These are phyloP conservation scores for Telfairia occidentalis DNA, from an alignment of 331 rosid species.

Conservation along the genomic window DNA sequence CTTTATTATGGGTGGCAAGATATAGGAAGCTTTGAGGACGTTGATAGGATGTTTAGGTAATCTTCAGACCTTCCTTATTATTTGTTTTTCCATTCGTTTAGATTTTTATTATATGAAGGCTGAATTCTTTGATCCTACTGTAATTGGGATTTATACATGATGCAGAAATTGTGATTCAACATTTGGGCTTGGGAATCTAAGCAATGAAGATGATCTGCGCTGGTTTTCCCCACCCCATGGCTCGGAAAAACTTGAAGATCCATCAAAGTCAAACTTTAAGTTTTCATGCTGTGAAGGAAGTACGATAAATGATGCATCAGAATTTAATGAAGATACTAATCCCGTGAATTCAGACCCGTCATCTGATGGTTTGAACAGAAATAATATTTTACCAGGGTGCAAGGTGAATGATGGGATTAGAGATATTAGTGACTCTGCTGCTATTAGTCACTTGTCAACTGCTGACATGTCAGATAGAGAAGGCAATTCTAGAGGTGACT, in stretches of 20 bases:
- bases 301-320: slow-evolving; percentile 33
- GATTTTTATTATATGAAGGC: neutral
- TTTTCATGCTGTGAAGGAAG: slow-evolving; percentile 40
- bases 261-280: slow-evolving; percentile 40
- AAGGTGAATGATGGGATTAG: slow-evolving; percentile 20
- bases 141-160: slow-evolving; percentile 7
- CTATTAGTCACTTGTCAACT: slow-evolving; percentile 24
- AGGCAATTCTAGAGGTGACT: slow-evolving; percentile 23
- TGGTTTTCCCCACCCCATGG: slow-evolving; percentile 62
- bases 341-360: slow-evolving; percentile 24
- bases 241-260: slow-evolving; percentile 43
- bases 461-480: slow-evolving; percentile 23
- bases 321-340: slow-evolving; percentile 24
- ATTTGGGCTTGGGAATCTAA: slow-evolving; percentile 47
- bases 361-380: slow-evolving; percentile 23
- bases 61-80: slow-evolving; percentile 16
- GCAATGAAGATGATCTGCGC: slow-evolving; percentile 50
- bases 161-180: slow-evolving; percentile 70
- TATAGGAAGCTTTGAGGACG: slow-evolving; percentile 72
- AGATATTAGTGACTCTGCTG: slow-evolving; percentile 24
- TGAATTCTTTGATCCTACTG: neutral
- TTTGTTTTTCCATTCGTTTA: slow-evolving; percentile 12
- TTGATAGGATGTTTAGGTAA: slow-evolving; percentile 74
- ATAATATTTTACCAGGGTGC: slow-evolving; percentile 15
- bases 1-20: slow-evolving; percentile 50